Percentiles rank a stretch among this genome's conserved stretches.
Conservation (phyloP, 73 alveolate genomes). For the Paramecium primaurelia region DNA sequence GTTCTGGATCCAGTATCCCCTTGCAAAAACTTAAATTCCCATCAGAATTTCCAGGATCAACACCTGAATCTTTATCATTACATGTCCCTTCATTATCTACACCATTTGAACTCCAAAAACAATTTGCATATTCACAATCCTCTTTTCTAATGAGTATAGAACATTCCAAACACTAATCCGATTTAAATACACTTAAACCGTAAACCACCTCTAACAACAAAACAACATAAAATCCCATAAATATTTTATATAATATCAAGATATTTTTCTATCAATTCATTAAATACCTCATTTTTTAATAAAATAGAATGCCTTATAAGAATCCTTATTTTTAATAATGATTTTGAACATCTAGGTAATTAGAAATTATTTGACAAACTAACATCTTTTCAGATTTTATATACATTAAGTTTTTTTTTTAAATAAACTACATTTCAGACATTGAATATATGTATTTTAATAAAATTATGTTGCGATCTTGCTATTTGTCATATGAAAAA, state of each 20-base stretch:
- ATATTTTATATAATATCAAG: not conserved
- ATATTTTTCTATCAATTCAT: no score
- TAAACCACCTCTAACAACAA: not conserved
- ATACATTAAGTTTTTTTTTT: no score
- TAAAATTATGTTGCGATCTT: no score
- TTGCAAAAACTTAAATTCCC: not conserved
- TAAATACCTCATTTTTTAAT: no score
- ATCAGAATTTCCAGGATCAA: not conserved
- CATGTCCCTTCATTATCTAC: not conserved
- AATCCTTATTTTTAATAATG: no score
- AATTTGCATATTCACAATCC: not conserved
- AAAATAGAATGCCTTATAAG: no score
- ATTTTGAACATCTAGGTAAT: no score
- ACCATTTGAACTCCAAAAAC: not conserved
- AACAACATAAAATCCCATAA: not conserved
- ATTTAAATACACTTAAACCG: not conserved
- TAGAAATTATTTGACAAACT: no score
- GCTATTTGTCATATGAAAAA: no score
- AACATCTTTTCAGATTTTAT: no score
- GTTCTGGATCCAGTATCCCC: not conserved
- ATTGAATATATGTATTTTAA: no score
- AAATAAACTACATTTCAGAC: no score
- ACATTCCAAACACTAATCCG: not conserved
- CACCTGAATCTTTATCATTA: not conserved
- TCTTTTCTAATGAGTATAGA: not conserved